phyloP scores from a whole-genome alignment of 441 rosid species.

The Mallotus repandus region DNA sequence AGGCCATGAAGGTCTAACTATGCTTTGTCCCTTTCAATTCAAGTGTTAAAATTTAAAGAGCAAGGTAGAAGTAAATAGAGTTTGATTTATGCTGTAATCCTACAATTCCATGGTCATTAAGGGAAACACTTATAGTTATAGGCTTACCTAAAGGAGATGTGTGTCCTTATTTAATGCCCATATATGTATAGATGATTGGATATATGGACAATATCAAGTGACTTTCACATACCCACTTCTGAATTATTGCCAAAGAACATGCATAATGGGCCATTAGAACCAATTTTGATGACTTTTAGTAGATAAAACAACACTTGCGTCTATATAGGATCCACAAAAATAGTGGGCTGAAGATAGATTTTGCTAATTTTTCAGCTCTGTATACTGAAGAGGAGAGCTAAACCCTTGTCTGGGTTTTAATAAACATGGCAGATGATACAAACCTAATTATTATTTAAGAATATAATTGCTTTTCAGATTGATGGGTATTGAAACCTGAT shows the following conservation, averaged over 20 bases:
- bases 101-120: background rate
- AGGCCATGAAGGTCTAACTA: background rate
- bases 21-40: background rate
- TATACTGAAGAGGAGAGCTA: background rate
- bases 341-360: background rate
- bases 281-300: background rate
- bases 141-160: background rate
- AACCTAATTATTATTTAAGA: no score
- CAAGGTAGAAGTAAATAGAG: no score
- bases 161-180: no score
- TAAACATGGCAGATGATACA: background rate
- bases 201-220: background rate
- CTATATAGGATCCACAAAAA: background rate
- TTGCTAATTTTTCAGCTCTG: background rate
- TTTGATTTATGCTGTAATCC: background rate
- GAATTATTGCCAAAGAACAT: slow-evolving; percentile 7
- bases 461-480: background rate
- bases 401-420: background rate
- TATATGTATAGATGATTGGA: background rate
- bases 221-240: background rate
- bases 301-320: no score
- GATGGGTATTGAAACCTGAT: background rate
- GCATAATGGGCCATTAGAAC: background rate
- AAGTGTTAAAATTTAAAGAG: no score
- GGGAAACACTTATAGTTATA: background rate